phyloP scores from a whole-genome alignment of 352 stramenopile species.

The Thraustochytrium sp. region DNA sequence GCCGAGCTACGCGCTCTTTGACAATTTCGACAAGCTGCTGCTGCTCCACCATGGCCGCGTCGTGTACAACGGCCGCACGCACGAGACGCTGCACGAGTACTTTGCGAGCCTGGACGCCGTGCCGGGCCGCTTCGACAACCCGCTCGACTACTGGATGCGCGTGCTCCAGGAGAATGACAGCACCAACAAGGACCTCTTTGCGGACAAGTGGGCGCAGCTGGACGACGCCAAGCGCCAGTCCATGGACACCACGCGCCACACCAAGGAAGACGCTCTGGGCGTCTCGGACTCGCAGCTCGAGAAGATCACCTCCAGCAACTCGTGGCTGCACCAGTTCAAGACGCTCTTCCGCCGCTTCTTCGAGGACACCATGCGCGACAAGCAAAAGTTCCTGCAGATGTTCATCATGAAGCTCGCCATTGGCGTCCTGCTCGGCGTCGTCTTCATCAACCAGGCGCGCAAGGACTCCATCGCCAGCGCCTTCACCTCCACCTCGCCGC shows the following conservation, averaged over 20 bases:
- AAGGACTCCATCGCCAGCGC: background rate
- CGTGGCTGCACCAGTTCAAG: constrained; percentile 1
- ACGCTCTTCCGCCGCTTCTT: background rate
- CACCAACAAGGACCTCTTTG: background rate
- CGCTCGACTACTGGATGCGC: constrained; percentile 44
- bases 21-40: constrained; percentile 78
- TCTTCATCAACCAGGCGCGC: constrained; percentile 36
- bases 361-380: constrained; percentile 26
- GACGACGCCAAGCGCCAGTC: background rate
- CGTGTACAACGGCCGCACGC: constrained; percentile 32
- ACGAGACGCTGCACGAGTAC: constrained; percentile 9
- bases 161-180: constrained; percentile 1
- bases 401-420: constrained; percentile 39
- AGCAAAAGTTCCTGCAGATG: constrained; percentile 34
- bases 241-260: background rate
- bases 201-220: background rate
- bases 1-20: constrained; percentile 77
- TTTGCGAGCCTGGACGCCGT: background rate
- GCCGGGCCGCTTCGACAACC: constrained; percentile 34
- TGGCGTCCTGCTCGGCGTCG: constrained; percentile 30
- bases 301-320: background rate
- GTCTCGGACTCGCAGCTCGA: background rate
- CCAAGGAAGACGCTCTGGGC: background rate
- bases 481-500: background rate
- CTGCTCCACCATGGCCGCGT: constrained; percentile 56